These are phyloP conservation scores for Phyllosticta citriasiana DNA, from an alignment of 2,329 filamentous ascomycete genomes.

Conservation along the genomic window DNA sequence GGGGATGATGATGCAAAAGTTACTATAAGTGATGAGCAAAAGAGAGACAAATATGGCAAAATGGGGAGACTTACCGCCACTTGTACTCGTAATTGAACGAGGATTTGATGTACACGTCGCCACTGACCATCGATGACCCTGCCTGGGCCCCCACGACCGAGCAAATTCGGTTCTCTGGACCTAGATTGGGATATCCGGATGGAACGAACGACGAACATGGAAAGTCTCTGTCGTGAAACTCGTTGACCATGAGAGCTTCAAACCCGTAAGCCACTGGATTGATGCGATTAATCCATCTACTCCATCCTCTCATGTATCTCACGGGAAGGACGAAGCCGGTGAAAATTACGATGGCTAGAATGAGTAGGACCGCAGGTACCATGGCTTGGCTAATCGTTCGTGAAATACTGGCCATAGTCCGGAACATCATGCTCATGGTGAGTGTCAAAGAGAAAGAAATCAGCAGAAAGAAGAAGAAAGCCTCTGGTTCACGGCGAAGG, in stretches of 20 bases:
- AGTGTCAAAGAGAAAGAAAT: slow-evolving; percentile 64
- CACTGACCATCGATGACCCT: slow-evolving; percentile 28
- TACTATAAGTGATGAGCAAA: slow-evolving; percentile 13
- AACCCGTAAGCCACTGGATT: slow-evolving; percentile 74
- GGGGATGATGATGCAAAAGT: slow-evolving; percentile 36
- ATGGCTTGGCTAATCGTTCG: slow-evolving; percentile 52
- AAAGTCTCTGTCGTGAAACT: slow-evolving; percentile 56
- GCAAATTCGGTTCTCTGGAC: slow-evolving; percentile 28
- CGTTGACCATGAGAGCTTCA: slow-evolving; percentile 72
- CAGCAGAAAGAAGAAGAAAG: slow-evolving; percentile 80
- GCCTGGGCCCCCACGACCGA: slow-evolving; percentile 32
- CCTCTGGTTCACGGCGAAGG: slow-evolving; percentile 59
- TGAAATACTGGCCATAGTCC: slow-evolving; percentile 67
- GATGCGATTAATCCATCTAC: slow-evolving; percentile 73
- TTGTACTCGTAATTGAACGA: slow-evolving; percentile 27
- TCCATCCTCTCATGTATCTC: slow-evolving; percentile 66
- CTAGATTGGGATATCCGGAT: slow-evolving; percentile 17
- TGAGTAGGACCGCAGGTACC: slow-evolving; percentile 47
- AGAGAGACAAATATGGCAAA: slow-evolving; percentile 1
- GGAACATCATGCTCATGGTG: slow-evolving; percentile 79
- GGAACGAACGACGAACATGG: slow-evolving; percentile 38
- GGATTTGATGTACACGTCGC: slow-evolving; percentile 27
- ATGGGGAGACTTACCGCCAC: slow-evolving; percentile 24
- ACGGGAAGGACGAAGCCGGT: slow-evolving; percentile 54
- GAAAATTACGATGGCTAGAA: slow-evolving; percentile 55